Evolutionary conservation across 73 alveolate species (phyloP).

Genomic region (Chromera velia): DNA sequence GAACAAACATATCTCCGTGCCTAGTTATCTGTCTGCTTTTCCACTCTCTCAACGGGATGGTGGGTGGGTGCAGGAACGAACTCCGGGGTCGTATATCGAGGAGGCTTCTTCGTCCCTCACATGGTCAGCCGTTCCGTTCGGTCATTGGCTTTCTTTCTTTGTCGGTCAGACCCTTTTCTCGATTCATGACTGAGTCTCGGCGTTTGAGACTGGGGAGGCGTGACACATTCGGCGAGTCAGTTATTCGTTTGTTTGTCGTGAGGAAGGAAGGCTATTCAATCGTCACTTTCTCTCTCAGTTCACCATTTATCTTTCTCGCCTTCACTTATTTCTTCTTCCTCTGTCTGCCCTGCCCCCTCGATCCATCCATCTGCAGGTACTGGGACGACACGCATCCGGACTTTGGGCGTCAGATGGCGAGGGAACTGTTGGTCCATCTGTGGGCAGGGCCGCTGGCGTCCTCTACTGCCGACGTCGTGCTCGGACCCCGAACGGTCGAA

Average conservation of each 20-base stretch:
- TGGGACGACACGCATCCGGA: conserved; percentile 22
- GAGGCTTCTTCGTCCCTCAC: not conserved
- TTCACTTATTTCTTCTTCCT: not conserved
- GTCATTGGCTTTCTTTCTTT: no score
- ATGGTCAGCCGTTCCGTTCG: no score
- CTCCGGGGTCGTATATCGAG: conserved; percentile 24
- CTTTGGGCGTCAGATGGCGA: not conserved
- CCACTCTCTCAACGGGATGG: not conserved
- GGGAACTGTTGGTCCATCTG: not conserved
- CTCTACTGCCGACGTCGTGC: conserved; percentile 17
- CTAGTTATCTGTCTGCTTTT: not conserved
- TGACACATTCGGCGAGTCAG: no score
- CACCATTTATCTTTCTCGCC: not conserved
- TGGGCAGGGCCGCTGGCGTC: conserved; percentile 29
- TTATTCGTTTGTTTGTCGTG: no score
- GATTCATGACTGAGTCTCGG: no score
- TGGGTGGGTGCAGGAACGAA: conserved; percentile 18
- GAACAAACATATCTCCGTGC: not conserved
- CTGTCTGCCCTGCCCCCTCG: not conserved
- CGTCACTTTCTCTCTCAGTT: no score
- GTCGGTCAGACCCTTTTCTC: no score
- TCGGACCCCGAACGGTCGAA: conserved; percentile 4
- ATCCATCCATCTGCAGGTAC: conserved; percentile 8
- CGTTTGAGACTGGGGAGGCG: no score
- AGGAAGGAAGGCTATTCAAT: conserved; percentile 5